These are phyloP conservation scores for Suillus placidus DNA, from an alignment of 768 basidiomycete species.

Conservation along the genomic window DNA sequence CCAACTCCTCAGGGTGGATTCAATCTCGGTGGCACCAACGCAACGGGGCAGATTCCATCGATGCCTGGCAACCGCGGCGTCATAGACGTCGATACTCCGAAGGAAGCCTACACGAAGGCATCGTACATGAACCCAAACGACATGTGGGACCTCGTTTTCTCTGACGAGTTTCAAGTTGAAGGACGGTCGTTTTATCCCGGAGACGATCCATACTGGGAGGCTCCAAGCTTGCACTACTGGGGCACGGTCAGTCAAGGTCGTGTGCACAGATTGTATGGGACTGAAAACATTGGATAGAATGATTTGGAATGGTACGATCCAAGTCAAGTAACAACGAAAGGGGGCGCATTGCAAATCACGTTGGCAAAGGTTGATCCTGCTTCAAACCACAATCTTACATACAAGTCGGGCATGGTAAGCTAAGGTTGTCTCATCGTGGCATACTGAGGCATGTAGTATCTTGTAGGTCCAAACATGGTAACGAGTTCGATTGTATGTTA, in stretches of 20 bases:
- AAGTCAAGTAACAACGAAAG: slow-evolving; percentile 48
- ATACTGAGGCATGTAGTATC: slow-evolving; percentile 19
- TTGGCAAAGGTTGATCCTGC: slow-evolving; percentile 44
- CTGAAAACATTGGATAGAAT: slow-evolving; percentile 16
- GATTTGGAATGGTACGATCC: slow-evolving; percentile 68
- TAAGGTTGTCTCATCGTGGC: slow-evolving; percentile 29
- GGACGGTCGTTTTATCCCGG: slow-evolving; percentile 73
- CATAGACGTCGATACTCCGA: slow-evolving; percentile 59
- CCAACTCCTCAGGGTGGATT: slow-evolving; percentile 55
- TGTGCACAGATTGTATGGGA: neutral
- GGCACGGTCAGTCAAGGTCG: slow-evolving; percentile 43
- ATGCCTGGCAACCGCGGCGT: slow-evolving; percentile 48
- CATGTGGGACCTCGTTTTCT: slow-evolving; percentile 62
- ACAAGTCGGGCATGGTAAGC: slow-evolving; percentile 43
- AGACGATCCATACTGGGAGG: slow-evolving; percentile 64
- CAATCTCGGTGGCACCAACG: slow-evolving; percentile 76
- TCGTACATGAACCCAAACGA: slow-evolving; percentile 39
- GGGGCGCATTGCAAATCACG: slow-evolving; percentile 54
- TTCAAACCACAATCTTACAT: slow-evolving; percentile 50
- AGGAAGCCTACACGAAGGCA: slow-evolving; percentile 42
- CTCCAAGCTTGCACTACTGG: slow-evolving; percentile 69
- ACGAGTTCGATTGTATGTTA: neutral
- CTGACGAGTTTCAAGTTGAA: slow-evolving; percentile 79
- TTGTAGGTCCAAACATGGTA: slow-evolving; percentile 35
- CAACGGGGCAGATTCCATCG: slow-evolving; percentile 63